Base-by-base conservation (phyloP, 1,139 yeast species). In the Lipomyces yarrowii region DNA sequence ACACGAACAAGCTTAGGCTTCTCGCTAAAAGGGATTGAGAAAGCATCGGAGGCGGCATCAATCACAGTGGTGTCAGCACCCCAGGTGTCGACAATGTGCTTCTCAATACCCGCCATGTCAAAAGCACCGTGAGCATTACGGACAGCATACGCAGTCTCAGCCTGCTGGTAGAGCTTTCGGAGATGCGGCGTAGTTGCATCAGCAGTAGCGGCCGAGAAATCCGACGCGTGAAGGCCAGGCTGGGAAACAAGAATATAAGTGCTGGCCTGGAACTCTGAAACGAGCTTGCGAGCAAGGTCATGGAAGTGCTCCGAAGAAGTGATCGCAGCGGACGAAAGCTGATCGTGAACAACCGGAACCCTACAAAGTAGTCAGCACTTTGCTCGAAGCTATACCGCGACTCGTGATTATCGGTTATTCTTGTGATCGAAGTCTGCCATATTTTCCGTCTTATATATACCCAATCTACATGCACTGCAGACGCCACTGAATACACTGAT, bases 191-290 rank as follows among this genome's bases (percentile, higher is more conserved):
- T 66, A 57, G 46, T 56, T 61, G 52, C 57, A 32, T 53, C 60
- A 13, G 65, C 55, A 18, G 65, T 18, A 18, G 66, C 56, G 46
- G 64, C 65, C 30, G 71, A 70, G 46, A 79, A 64, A 69, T 78
- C 79, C 33, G 77, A 71, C 57, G 75, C 76, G 56, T 72, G 73
- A 53, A 77, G 73, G 21, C 77, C 76, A 26, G 78, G 78, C 69
- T 79, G 79, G 64, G 73, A 71, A 39, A 79, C 78, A 53, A 80
- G 71, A 53, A 80, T 71, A 68, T 78, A 80, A 13, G 79, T 76
- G 69, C 78, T 79, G 66, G 78, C 78, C 7, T 73, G 70, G 70
- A 81, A 78, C 18, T 69, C 71, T 18, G 70, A 65, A 37, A 75
- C 67, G 21, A 74, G 71, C 59, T 70, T 62, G 56, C 55, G 59